phyloP scores from a whole-genome alignment of 306 rosid genomes.

The Sechiopsis laciniata region DNA sequence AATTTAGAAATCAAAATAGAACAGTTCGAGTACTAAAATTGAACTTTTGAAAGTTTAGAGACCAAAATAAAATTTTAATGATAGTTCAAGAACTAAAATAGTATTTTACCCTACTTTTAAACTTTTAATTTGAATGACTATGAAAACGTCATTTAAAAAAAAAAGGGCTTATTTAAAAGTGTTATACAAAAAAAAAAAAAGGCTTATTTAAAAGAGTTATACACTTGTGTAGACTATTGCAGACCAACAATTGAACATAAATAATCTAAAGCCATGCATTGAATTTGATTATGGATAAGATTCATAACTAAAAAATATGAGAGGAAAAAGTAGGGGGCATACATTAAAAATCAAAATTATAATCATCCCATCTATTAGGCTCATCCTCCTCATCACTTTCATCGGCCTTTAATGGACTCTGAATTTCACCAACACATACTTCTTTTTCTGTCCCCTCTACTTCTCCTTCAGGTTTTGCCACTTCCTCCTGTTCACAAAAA shows the following conservation, averaged over 20 bases:
- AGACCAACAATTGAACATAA: background rate
- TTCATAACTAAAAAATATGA: background rate
- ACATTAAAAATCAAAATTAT: conserved; percentile 25
- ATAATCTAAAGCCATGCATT: conserved; percentile 6
- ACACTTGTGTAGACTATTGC: too few species aligned
- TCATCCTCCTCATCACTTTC: conserved; percentile 48
- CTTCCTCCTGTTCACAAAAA: conserved; percentile 50
- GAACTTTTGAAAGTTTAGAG: too few species aligned
- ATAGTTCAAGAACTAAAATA: too few species aligned
- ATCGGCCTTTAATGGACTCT: conserved; percentile 48
- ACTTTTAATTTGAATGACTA: too few species aligned
- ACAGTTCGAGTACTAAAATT: too few species aligned
- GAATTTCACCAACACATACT: conserved; percentile 29
- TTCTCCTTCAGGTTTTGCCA: conserved; percentile 26
- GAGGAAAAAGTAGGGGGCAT: background rate
- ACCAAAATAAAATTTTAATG: too few species aligned
- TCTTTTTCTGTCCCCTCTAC: conserved; percentile 25
- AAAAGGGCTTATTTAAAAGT: too few species aligned
- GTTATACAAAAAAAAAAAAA: too few species aligned
- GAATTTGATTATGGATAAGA: background rate
- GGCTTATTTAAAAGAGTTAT: too few species aligned
- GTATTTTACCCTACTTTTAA: too few species aligned
- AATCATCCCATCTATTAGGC: conserved; percentile 34
- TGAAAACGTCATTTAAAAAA: too few species aligned
- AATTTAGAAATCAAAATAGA: too few species aligned